Evolutionary conservation across 441 rosid species (phyloP), one percentile per base, ranked within the genome.

Genomic region (Oxalis stricta): DNA sequence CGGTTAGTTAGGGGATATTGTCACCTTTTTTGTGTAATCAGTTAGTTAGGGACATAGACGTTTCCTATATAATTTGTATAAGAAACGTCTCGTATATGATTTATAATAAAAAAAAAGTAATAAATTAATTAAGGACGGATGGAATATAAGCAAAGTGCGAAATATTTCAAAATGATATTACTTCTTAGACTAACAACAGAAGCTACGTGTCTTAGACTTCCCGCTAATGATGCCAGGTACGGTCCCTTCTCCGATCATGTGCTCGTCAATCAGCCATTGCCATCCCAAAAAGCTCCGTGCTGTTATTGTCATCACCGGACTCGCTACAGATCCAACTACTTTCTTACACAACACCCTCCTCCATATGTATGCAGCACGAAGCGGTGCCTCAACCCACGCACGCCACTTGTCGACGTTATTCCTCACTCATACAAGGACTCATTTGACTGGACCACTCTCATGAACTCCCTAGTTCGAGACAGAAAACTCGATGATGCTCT

Each of bases 381-480:
- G n/a, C 1, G 91, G 83, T 13, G 64, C 65, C 17, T 13, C 48
- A 1, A 1, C 14, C 4, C 28, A 18, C 38, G 91, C 96, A 0
- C 78, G 51, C 31, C 61, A 73, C 7, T 58, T 86, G 83, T 82
- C 64, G 76, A 66, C 53, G 66, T 47, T 68, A 82, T 82, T 72
- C 91, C 94, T 30, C 62, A 53, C 5, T 58, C 66, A 5, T 60
- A 68, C 23, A 82, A 73, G 49, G 87, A 79, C 61, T 32, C 56
- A 0, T 77, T 75, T 0, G 94, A 86, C 50, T 82, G 94, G 87
- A 86, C 94, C 4, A 52, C 76, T 23, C 56, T 86, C 39, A 49
- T 79, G 46, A 65, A 68, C 46, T 73, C 81, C 33, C 70, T 77
- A 37, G 47, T 71, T 0, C 69, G 63, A 33, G 41, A 45, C n/a